phyloP scores from a whole-genome alignment of 1,139 yeast species.

The Candida pseudoviswanathii region DNA sequence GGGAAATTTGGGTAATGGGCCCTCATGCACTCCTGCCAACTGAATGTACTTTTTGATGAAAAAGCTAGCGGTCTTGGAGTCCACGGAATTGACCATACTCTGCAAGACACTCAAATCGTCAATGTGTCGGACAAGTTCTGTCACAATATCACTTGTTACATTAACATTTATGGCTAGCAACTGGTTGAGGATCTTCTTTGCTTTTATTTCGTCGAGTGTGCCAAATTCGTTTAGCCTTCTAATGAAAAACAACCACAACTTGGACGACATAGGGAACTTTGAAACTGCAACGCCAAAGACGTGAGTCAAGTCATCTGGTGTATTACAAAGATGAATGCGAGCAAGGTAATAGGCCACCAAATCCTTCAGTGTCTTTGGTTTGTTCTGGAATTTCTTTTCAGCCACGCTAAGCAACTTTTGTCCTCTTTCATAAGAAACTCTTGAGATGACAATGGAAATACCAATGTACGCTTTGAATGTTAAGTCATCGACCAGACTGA shows the following conservation, averaged over 20 bases:
- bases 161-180: constrained; percentile 26
- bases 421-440: constrained; percentile 29
- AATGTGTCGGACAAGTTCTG: constrained; percentile 31
- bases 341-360: constrained; percentile 27
- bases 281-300: constrained; percentile 33
- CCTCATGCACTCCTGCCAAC: constrained; percentile 19
- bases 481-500: constrained; percentile 18
- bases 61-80: neutral
- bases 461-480: constrained; percentile 43
- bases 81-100: constrained; percentile 9
- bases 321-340: constrained; percentile 26
- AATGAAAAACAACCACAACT: constrained; percentile 40
- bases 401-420: constrained; percentile 30
- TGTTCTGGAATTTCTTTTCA: constrained; percentile 22
- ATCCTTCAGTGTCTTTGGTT: constrained; percentile 18
- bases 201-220: constrained; percentile 32
- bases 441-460: constrained; percentile 33
- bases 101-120: constrained; percentile 13
- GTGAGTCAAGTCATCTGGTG: constrained; percentile 37
- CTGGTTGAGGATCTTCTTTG: constrained; percentile 29
- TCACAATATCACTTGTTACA: constrained; percentile 34
- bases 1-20: constrained; percentile 15
- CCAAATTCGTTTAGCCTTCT: constrained; percentile 36
- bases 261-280: constrained; percentile 26
- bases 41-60: constrained; percentile 36